Conservation (phyloP, 2,329 filamentous ascomycete genomes). For the Orbilia quercus region DNA sequence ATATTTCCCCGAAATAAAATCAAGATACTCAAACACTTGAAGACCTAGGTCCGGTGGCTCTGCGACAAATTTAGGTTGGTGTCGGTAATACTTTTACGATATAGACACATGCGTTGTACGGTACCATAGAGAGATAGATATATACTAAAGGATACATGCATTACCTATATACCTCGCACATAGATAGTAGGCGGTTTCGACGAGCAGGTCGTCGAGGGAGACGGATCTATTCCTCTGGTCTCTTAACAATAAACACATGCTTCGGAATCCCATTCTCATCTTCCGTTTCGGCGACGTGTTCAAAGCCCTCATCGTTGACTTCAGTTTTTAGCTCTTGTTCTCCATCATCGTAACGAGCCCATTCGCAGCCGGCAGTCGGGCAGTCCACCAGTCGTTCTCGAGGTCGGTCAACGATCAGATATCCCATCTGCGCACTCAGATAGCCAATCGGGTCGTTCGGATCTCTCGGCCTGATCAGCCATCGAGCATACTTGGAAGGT, state of each 20-base stretch:
- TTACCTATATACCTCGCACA: no score
- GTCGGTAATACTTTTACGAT: no score
- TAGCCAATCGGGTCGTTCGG: neutral
- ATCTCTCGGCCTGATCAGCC: constrained; percentile 7
- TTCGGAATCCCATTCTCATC: constrained; percentile 28
- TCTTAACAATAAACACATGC: constrained; percentile 24
- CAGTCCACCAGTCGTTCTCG: constrained; percentile 35
- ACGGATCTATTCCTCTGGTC: neutral
- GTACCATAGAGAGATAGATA: no score
- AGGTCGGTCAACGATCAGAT: constrained; percentile 17
- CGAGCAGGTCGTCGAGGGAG: no score
- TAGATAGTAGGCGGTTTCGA: no score
- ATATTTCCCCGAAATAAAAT: no score
- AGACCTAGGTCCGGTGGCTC: no score
- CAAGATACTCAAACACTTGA: no score
- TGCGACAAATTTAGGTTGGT: no score
- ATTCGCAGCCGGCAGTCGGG: constrained; percentile 33
- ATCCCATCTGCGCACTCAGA: constrained; percentile 31
- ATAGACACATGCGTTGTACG: no score
- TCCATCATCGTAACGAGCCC: constrained; percentile 27
- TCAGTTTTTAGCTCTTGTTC: constrained; percentile 27
- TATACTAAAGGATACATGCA: no score
- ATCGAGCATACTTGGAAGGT: constrained; percentile 14
- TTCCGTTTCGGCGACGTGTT: constrained; percentile 12
- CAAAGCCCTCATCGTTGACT: constrained; percentile 38